phyloP scores from a whole-genome alignment of 306 rosid genomes.

The Fragaria vesca region DNA sequence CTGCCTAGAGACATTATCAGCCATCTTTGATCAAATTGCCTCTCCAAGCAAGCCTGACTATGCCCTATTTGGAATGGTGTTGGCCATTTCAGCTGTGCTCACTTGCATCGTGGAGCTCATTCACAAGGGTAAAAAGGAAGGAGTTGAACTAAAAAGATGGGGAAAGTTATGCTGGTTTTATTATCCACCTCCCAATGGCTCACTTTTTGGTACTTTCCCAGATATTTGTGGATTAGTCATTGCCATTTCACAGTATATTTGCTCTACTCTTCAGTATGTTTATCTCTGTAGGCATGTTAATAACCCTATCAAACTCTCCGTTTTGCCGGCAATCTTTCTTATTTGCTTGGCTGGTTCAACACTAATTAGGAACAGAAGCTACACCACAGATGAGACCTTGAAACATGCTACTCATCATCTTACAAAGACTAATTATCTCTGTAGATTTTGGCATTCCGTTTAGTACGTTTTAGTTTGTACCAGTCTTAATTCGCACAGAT shows the following conservation, averaged over 20 bases:
- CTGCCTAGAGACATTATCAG: not conserved
- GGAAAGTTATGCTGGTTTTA: constrained; percentile 4
- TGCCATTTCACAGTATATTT: not conserved
- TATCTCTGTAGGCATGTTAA: not conserved
- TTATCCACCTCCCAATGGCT: not conserved
- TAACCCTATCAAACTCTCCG: not conserved
- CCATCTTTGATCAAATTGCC: not conserved
- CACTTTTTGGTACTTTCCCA: not conserved
- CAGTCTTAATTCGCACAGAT: not conserved
- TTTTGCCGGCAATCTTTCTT: constrained; percentile 7
- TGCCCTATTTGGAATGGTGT: not conserved
- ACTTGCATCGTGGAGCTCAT: constrained; percentile 5
- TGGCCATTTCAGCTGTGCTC: not conserved
- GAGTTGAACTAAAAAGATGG: not conserved
- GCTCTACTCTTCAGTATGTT: constrained; percentile 4
- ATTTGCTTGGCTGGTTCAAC: not conserved
- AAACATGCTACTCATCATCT: not conserved
- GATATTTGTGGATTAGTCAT: not conserved
- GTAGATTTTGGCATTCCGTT: not conserved
- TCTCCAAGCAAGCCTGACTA: not conserved
- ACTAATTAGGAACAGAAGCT: not conserved
- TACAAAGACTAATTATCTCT: not conserved
- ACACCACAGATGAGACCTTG: not conserved
- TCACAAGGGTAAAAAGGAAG: not conserved
- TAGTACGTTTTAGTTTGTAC: not conserved